Base-by-base conservation (phyloP, 2,329 filamentous ascomycete genomes). In the Emmonsiellopsis sp. region DNA sequence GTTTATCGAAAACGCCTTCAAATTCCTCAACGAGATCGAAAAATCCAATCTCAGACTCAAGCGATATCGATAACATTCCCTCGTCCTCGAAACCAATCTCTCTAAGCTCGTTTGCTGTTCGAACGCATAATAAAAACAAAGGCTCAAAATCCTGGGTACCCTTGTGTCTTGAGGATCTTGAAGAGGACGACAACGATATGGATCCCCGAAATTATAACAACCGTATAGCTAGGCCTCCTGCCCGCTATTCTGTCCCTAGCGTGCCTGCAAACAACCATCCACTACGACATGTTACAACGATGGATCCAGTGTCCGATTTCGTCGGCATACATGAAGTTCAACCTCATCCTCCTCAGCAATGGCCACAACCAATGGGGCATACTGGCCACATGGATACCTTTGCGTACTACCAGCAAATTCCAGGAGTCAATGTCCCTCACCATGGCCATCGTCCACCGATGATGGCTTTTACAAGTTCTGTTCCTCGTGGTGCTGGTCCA, bases 101-200 rank as follows among this genome's bases (percentile, higher is more conserved):
- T 5, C n/a, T 53, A 32, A 32, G 47, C 13, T 49, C 47, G 13
- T 40, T 49, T 33, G 47, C 36, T 32, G 36, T 49, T 32, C 47
- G 47, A 42, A 49, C 47, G 14, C 47, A 49, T 33, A 49, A n/a
- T 17, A 54, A 56, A 31, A 59, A 58, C 37, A 62, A 58, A 56
- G 58, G 54, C 6, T 52, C 52, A 5, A 65, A 57, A 47, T 44
- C 51, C 11, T 56, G 52, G 55, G 64, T 57, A 49, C 53, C 54
- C 5, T 50, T 60, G n/a, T 53, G 44, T 11, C 37, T 53, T 31
- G 54, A 53, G 2, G 55, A 39, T n/a, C 48, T 42, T 14, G 51
- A 54, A 13, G 52, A 56, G 2, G 34, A 32, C 27, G 6, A 47
- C 31, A 34, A n/a, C 17, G 44, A 51, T 4, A 52, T 59, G 52